Percentiles rank a stretch among this genome's conserved stretches.
Evolutionary conservation across 208 protist species (phyloP).

Genomic region (Trypanosoma lewisi): DNA sequence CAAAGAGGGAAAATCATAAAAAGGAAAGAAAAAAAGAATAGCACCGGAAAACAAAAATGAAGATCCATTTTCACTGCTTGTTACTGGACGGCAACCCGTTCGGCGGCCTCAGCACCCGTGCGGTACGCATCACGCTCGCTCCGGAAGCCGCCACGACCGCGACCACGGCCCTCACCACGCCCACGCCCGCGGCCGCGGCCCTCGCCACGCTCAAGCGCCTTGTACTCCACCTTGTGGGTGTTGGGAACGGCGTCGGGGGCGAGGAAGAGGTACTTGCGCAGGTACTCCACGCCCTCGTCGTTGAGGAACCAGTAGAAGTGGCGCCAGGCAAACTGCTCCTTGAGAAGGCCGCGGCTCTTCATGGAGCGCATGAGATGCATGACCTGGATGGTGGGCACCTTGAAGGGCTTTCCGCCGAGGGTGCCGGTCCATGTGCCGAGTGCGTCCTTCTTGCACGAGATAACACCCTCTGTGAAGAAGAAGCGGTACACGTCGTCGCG

Average conservation of each 20-base stretch:
- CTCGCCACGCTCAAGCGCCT: conserved; percentile 51
- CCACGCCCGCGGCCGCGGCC: conserved; percentile 40
- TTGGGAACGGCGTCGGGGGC: conserved; percentile 82
- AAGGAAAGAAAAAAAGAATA: conserved; percentile 14
- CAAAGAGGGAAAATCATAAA: conserved; percentile 2
- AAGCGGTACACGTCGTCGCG: conserved; percentile 91
- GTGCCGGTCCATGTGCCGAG: conserved; percentile 82
- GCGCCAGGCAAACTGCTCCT: conserved; percentile 93
- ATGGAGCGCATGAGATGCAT: conserved; percentile 91
- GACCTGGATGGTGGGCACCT: conserved; percentile 75
- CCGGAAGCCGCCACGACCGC: conserved; percentile 78
- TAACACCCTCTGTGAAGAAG: conserved; percentile 90
- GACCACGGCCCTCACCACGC: conserved; percentile 68
- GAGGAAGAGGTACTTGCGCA: conserved; percentile 93
- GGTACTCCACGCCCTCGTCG: conserved; percentile 91
- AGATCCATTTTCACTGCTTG: conserved; percentile 35
- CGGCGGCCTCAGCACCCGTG: conserved; percentile 41
- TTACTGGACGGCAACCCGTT: conserved; percentile 40
- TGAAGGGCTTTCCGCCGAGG: conserved; percentile 78
- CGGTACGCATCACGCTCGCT: conserved; percentile 80
- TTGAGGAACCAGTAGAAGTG: conserved; percentile 95
- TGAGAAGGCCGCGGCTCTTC: conserved; percentile 90
- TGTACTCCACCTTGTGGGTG: conserved; percentile 82
- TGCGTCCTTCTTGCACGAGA: conserved; percentile 91
- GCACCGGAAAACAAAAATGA: conserved; percentile 5